Evolutionary conservation across 78 protist species (phyloP).

Genomic region (Protostelium mycophagum): DNA sequence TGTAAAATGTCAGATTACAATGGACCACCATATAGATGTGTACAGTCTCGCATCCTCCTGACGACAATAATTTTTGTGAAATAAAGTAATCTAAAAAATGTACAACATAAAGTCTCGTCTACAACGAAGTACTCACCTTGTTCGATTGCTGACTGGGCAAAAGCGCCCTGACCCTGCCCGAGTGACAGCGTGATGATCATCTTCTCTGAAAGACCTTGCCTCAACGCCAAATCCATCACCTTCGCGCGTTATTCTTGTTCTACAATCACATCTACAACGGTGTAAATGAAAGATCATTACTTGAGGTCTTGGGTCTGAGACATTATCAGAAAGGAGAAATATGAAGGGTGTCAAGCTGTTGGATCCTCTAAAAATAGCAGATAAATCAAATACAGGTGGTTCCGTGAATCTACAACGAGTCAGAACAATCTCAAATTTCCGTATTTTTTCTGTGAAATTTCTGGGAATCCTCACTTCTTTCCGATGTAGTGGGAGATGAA

Average conservation of each 20-base stretch:
- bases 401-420: constrained; percentile 10
- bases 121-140: too few relatives aligned
- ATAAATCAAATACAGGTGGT: constrained; percentile 84
- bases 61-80: too few relatives aligned
- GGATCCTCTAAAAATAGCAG: constrained; percentile 59
- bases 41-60: too few relatives aligned
- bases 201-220: background rate
- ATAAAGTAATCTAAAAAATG: too few relatives aligned
- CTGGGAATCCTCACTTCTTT: constrained; percentile 16
- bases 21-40: too few relatives aligned
- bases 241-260: too few relatives aligned
- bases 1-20: too few relatives aligned
- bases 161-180: constrained; percentile 67
- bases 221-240: constrained; percentile 8
- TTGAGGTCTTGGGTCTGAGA: constrained; percentile 69
- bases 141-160: constrained; percentile 20
- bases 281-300: too few relatives aligned
- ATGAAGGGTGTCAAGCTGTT: constrained; percentile 66
- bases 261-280: too few relatives aligned
- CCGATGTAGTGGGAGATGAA: constrained; percentile 47
- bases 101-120: too few relatives aligned
- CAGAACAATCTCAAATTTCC: too few relatives aligned
- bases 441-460: background rate
- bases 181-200: constrained; percentile 1
- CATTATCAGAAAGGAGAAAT: constrained; percentile 83